Evolutionary conservation across 176 grass and related monocot genomes (phyloP).

Genomic region (Bonia amplexicaulis): DNA sequence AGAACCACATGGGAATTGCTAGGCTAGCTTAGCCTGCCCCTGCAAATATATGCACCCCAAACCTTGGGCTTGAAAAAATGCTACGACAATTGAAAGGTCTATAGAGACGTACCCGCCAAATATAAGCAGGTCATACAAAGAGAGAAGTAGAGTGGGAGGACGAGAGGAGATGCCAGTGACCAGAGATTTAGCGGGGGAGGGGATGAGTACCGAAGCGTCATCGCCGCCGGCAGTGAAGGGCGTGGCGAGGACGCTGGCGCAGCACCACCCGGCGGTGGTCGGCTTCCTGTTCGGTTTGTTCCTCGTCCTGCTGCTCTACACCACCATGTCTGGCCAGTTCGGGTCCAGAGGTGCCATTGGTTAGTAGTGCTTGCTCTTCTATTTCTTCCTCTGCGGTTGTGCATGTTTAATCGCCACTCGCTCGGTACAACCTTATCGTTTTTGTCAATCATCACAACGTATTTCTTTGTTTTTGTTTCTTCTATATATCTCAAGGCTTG

Average conservation of each 20-base stretch:
- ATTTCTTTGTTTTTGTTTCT: neutral
- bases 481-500: neutral
- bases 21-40: neutral
- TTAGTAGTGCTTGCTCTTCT: neutral
- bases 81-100: neutral
- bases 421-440: neutral
- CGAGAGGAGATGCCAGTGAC: too few relatives aligned
- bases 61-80: neutral
- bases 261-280: constrained; percentile 22
- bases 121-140: neutral
- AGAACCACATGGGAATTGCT: neutral
- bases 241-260: constrained; percentile 3
- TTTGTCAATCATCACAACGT: neutral
- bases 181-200: neutral
- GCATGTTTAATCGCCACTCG: neutral
- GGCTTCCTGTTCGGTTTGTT: constrained; percentile 40
- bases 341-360: neutral
- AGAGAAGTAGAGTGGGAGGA: neutral
- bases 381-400: neutral
- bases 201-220: constrained; percentile 4
- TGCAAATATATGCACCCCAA: neutral
- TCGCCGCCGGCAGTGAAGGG: neutral
- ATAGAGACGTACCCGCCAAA: neutral
- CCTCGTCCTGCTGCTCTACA: constrained; percentile 35
- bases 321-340: constrained; percentile 15